Evolutionary conservation across 257 asterid genomes (phyloP), one percentile per base, ranked within the genome.

Genomic region (Penstemon barbatus): DNA sequence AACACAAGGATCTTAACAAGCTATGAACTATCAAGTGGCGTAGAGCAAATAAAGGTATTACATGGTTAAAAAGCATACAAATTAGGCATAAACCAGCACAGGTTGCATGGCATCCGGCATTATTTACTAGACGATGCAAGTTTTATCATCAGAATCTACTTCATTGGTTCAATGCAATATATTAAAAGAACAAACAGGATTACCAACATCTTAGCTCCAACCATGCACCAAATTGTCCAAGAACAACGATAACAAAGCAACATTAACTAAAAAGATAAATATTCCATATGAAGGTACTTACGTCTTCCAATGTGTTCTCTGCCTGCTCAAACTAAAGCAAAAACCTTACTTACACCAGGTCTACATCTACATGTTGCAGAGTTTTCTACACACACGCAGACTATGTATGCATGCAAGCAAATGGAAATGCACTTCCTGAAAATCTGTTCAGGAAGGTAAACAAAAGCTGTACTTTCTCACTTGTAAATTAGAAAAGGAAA

Each of bases 121-220:
- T 59, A 42, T 19, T 53, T 25, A 66, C 65, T 40, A 45, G n/a
- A 57, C 12, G 45, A 56, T 38, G 68, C 44, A 37, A 7, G 73
- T 63, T 46, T 25, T 58, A 65, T 8, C 67, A 51, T 37, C 50
- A 49, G 18, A 53, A 63, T 37, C 8, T 15, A 39, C 33, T 38
- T 69, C 63, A 11, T 13, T 57, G 60, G n/a, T 8, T 25, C 43
- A 8, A 59, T 59, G 52, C 43, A 59, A 48, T 7, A 65, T 15
- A 36, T 25, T 61, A 39, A 11, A 55, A 46, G 5, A 58, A 46
- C 44, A 2, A 4, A 61, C 39, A 19, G n/a, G 57, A 57, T 74
- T 48, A 15, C 57, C 42, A 57, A 42, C 37, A n/a, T 39, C 53
- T 25, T 56, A 41, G 46, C 54, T 56, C 64, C 49, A 33, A 40